Evolutionary conservation across 139 green algal genomes (phyloP).

Genomic region (Chlorella sp.): DNA sequence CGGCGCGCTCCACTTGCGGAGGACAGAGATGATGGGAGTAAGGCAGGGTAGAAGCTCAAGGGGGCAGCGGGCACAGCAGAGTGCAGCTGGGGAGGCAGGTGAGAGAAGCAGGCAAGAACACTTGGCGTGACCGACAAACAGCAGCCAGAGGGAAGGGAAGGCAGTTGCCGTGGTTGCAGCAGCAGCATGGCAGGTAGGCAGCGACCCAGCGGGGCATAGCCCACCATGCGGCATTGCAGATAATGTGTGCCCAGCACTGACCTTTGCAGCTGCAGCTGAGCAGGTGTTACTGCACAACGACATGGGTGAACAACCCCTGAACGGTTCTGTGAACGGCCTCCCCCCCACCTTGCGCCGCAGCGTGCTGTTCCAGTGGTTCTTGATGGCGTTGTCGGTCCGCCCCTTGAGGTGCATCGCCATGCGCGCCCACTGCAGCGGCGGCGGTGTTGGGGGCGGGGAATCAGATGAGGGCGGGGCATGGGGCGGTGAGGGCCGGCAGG

Average conservation of each 20-base stretch:
- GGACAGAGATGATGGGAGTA: too few species aligned
- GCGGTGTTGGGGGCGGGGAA: too few species aligned
- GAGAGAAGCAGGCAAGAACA: too few species aligned
- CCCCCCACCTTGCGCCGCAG: conserved; percentile 45
- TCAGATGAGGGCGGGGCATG: too few species aligned
- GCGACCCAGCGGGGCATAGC: not conserved
- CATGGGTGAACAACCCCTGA: too few species aligned
- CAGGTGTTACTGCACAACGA: too few species aligned
- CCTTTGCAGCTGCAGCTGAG: not conserved
- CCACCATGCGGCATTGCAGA: too few species aligned
- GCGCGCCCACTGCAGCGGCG: conserved; percentile 64
- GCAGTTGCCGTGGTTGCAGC: not conserved
- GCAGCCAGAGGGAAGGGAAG: not conserved
- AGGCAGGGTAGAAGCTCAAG: too few species aligned
- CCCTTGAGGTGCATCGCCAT: conserved; percentile 70
- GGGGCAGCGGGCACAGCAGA: not conserved
- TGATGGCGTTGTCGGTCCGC: conserved; percentile 82
- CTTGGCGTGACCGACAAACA: not conserved
- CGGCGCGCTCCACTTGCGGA: too few species aligned
- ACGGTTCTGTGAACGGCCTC: too few species aligned
- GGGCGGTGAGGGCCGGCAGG: too few species aligned
- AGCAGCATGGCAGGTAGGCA: not conserved
- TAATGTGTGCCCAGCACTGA: not conserved
- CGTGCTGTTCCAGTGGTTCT: conserved; percentile 84
- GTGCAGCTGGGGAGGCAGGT: too few species aligned